These are phyloP conservation scores for Stereum hirsutum DNA, from an alignment of 1,284 basidiomycete species.

Conservation along the genomic window DNA sequence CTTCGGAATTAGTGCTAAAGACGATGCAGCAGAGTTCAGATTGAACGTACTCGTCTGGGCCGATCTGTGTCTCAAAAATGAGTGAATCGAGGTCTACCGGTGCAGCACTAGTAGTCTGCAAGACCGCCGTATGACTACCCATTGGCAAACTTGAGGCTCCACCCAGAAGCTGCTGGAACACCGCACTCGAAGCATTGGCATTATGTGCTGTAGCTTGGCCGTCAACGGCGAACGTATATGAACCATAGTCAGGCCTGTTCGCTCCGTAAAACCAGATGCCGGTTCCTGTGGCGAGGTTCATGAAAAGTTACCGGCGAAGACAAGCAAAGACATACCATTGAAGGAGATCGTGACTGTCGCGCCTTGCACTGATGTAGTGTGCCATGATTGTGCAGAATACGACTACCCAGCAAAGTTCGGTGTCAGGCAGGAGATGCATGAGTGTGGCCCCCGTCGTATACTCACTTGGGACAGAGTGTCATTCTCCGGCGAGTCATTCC, in stretches of 20 bases:
- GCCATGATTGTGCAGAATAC: slow-evolving; percentile 31
- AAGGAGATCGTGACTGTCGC: slow-evolving; percentile 34
- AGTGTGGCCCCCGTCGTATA: too few species aligned
- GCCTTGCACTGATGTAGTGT: slow-evolving; percentile 26
- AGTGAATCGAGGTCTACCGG: slow-evolving; percentile 41
- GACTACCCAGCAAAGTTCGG: too few species aligned
- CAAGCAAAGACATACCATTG: slow-evolving; percentile 21
- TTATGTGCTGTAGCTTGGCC: slow-evolving; percentile 27
- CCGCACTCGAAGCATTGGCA: slow-evolving; percentile 21
- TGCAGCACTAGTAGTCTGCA: slow-evolving; percentile 32
- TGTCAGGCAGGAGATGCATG: too few species aligned
- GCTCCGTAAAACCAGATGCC: slow-evolving; percentile 44
- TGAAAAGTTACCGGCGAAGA: neutral
- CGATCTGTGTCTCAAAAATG: slow-evolving; percentile 31
- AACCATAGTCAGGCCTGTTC: slow-evolving; percentile 35
- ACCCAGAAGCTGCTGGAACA: slow-evolving; percentile 32
- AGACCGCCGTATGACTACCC: slow-evolving; percentile 35
- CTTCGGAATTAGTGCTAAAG: neutral
- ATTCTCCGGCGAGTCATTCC: slow-evolving; percentile 28
- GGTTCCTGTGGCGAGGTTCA: slow-evolving; percentile 22
- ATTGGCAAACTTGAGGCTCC: slow-evolving; percentile 28
- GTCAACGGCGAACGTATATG: slow-evolving; percentile 37
- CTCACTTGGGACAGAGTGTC: slow-evolving; percentile 28
- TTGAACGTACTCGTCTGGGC: slow-evolving; percentile 25
- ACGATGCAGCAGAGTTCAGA: neutral